Evolutionary conservation across 352 stramenopile genomes (phyloP).

Genomic region (Phytopythium boreale): DNA sequence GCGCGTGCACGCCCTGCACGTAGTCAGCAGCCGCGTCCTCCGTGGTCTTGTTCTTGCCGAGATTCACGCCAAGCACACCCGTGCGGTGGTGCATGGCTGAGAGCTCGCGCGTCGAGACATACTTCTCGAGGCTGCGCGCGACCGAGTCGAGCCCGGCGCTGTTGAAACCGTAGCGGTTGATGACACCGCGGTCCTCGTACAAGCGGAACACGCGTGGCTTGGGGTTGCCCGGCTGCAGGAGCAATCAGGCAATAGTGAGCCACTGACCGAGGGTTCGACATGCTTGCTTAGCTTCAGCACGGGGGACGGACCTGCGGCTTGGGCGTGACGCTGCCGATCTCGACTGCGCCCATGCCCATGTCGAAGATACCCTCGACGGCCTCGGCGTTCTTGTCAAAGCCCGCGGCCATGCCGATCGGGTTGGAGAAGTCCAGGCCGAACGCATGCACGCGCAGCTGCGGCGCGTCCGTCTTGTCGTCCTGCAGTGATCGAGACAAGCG

Average conservation of each 20-base stretch:
- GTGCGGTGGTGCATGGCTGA: constrained; percentile 31
- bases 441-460: constrained; percentile 46
- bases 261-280: not conserved
- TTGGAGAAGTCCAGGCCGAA: constrained; percentile 87
- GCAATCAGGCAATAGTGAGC: not conserved
- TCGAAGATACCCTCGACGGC: constrained; percentile 93
- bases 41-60: constrained; percentile 97
- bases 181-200: constrained; percentile 92
- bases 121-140: constrained; percentile 54
- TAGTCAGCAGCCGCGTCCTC: constrained; percentile 88
- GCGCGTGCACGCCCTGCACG: constrained; percentile 82
- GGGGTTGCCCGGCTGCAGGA: constrained; percentile 84
- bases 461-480: constrained; percentile 45
- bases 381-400: constrained; percentile 97
- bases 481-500: constrained; percentile 3
- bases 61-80: constrained; percentile 94
- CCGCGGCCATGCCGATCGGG: constrained; percentile 94
- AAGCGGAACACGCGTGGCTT: constrained; percentile 97
- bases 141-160: constrained; percentile 88
- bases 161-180: constrained; percentile 99
- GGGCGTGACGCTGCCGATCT: constrained; percentile 95
- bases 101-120: constrained; percentile 34
- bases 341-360: constrained; percentile 94
- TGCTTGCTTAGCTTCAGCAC: not conserved
- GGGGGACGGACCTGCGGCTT: constrained; percentile 67